Conservation (phyloP, 192 early-diverging fungal genomes). For the Umbelopsis ramanniana region DNA sequence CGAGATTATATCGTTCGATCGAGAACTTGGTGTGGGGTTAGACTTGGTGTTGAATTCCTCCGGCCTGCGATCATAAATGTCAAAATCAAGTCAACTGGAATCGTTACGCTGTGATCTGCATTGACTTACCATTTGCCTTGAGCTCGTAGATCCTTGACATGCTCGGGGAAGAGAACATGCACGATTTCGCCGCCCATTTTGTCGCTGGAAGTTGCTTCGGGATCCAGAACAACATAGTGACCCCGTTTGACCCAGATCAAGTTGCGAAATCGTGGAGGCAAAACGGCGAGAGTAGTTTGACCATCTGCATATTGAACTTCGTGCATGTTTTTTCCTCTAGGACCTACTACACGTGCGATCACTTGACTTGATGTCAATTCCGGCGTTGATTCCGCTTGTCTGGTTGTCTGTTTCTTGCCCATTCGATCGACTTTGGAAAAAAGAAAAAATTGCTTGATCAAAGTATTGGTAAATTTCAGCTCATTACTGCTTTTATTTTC, state of each 20-base stretch:
- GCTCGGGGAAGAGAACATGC: constrained; percentile 72
- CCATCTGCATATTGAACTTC: constrained; percentile 63
- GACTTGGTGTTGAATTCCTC: constrained; percentile 32
- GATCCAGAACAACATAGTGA: constrained; percentile 70
- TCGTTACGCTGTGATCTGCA: not conserved
- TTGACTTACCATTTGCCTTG: constrained; percentile 59
- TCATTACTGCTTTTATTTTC: too few relatives aligned
- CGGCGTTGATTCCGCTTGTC: constrained; percentile 18
- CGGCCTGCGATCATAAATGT: constrained; percentile 3
- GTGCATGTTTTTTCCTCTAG: constrained; percentile 75
- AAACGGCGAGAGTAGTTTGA: constrained; percentile 61
- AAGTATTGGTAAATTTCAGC: too few relatives aligned
- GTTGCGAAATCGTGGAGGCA: constrained; percentile 81
- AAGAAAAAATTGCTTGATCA: not conserved
- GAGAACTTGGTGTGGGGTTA: constrained; percentile 20
- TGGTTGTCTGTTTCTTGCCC: constrained; percentile 15
- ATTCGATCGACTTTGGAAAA: not conserved
- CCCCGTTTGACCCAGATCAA: constrained; percentile 85
- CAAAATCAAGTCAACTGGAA: not conserved
- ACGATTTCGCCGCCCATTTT: constrained; percentile 82
- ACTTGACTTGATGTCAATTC: constrained; percentile 29
- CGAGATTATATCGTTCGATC: constrained; percentile 16
- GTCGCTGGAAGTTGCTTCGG: constrained; percentile 55
- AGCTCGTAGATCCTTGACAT: constrained; percentile 71
- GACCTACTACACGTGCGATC: constrained; percentile 66